Evolutionary conservation across 148 eudicot species (phyloP), one percentile per base, ranked within the genome.

Genomic region (Chenopodium berlandieri): DNA sequence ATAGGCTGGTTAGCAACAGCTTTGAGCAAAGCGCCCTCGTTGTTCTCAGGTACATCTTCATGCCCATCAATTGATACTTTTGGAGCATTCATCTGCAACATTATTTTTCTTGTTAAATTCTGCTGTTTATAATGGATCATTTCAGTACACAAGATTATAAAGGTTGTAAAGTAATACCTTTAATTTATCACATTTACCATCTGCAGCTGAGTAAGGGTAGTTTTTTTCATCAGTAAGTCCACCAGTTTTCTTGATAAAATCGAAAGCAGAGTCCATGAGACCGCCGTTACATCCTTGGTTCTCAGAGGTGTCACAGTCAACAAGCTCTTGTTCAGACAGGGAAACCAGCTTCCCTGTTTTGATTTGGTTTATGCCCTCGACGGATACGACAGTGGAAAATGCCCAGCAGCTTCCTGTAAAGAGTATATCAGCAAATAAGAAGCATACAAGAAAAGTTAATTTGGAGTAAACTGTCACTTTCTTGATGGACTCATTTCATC

Each of bases 401-500:
- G 99, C 98, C 99, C 99, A 96, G 79, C 99, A 96, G 83, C 99
- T 96, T 22, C 99, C 99, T 96, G 87, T 78, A 73, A 47, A 34
- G 11, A n/a, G 7, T 44, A 75, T 20, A 48, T 70, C 16, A 74
- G 32, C 34, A 74, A 48, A 16, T 74, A 0, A 52, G 63, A 4
- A 50, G 5, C 60, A 46, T 25, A 44, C 17, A 13, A 2, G 10
- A 30, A 27, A 50, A 74, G 63, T 2, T 74, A 25, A 25, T 1
- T 73, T 20, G 13, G 20, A 19, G n/a, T 1, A 31, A 46, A 69
- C 66, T 22, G 74, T 81, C 48, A 73, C 78, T 25, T 52, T 64
- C 37, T 83, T 73, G 11, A 54, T 62, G 23, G 62, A 71, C 77
- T 68, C 27, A 31, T 78, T 1, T 23, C 7, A 47, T 37, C 31